Conservation (phyloP, 306 rosid species). For the Sicyos baderoa region DNA sequence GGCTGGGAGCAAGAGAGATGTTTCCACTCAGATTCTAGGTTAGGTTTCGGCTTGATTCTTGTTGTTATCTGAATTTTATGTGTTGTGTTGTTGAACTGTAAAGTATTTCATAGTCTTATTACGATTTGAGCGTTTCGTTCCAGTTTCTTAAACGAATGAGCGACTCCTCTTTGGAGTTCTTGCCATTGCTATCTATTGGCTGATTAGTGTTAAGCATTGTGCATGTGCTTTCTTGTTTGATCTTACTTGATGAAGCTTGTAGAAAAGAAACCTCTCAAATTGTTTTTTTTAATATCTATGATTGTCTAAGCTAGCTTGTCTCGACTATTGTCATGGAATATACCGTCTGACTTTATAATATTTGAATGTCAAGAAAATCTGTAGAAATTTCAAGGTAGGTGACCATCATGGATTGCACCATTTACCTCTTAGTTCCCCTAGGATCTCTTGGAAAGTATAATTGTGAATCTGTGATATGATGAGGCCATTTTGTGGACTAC, state of each 20-base stretch:
- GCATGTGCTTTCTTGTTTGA: not conserved
- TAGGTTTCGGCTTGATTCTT: constrained; percentile 5
- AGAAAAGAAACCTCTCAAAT: not conserved
- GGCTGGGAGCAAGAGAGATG: constrained; percentile 38
- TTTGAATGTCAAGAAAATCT: too few species aligned
- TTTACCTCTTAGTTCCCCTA: too few species aligned
- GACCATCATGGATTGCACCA: too few species aligned
- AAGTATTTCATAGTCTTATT: not conserved
- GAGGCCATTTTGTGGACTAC: too few species aligned
- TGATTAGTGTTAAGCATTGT: not conserved
- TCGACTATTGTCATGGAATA: too few species aligned
- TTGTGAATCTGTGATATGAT: too few species aligned
- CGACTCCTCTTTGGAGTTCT: not conserved
- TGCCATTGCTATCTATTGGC: not conserved
- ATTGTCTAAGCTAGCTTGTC: too few species aligned
- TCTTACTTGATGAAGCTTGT: not conserved
- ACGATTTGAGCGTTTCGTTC: constrained; percentile 1
- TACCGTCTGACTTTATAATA: too few species aligned
- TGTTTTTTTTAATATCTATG: not conserved
- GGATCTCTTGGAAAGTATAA: too few species aligned
- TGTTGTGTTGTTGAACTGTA: not conserved
- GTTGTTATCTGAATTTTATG: not conserved
- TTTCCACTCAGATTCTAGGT: constrained; percentile 44
- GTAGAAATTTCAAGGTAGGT: too few species aligned
- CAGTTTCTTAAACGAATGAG: constrained; percentile 28